A percentile compares a stretch with the other conserved stretches of the same genome.
phyloP scores from a whole-genome alignment of 495 filamentous ascomycete genomes.

The Neurospora cerealis region DNA sequence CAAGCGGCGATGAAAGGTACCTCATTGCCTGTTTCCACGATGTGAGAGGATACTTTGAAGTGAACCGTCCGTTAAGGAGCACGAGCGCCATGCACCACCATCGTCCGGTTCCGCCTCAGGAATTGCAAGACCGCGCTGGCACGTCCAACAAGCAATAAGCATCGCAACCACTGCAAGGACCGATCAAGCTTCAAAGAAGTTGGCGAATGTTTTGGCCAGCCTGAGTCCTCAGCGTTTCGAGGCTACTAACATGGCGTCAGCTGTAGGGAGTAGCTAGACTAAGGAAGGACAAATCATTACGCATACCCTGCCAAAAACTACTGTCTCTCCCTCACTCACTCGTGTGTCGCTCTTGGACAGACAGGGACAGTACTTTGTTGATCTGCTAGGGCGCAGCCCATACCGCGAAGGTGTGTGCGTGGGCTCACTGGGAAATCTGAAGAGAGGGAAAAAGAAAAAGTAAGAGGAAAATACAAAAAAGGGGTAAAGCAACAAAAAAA shows the following conservation, averaged over 20 bases:
- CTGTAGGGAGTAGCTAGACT: neutral
- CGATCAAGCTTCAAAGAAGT: neutral
- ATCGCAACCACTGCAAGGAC: neutral
- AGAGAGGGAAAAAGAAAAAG: neutral
- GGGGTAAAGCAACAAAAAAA: neutral
- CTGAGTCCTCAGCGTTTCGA: neutral
- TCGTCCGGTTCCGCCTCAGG: neutral
- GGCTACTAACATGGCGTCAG: neutral
- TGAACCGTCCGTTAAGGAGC: neutral
- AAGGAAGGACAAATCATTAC: neutral
- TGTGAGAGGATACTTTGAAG: neutral
- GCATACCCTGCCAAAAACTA: neutral
- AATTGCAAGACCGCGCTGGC: neutral
- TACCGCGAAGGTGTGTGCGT: neutral
- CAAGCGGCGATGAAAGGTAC: neutral
- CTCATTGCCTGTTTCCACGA: neutral
- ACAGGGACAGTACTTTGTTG: neutral
- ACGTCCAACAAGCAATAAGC: neutral
- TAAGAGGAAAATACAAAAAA: neutral
- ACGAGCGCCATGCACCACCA: neutral
- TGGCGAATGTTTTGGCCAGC: neutral
- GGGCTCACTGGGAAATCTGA: neutral
- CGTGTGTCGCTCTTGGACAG: neutral
- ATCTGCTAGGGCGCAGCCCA: neutral
- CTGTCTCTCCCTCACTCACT: neutral